A percentile compares a stretch with the other conserved stretches of the same genome.
Conservation (phyloP, 768 basidiomycete genomes). For the Xerocomus brunneocitrinus region DNA sequence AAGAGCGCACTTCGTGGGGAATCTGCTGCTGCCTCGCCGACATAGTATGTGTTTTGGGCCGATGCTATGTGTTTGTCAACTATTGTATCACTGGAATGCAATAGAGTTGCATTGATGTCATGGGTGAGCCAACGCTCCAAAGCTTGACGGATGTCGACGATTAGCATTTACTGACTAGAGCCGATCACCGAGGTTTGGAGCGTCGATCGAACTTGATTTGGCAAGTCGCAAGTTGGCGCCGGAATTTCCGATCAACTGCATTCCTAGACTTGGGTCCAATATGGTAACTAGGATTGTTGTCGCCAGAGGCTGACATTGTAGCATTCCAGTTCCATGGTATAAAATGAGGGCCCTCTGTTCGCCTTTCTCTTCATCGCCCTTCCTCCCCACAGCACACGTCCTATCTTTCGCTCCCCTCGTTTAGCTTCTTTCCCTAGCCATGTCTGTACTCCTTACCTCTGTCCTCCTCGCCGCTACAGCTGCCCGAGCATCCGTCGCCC, state of each 20-base stretch:
- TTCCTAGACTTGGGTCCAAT: neutral
- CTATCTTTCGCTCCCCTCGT: slow-evolving; percentile 34
- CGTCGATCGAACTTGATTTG: slow-evolving; percentile 20
- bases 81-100: slow-evolving; percentile 13
- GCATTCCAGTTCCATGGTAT: slow-evolving; percentile 18
- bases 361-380: slow-evolving; percentile 6
- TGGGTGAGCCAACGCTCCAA: neutral
- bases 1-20: slow-evolving; percentile 38
- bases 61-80: slow-evolving; percentile 12
- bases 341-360: slow-evolving; percentile 18
- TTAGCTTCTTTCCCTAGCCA: slow-evolving; percentile 32
- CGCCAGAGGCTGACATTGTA: slow-evolving; percentile 26
- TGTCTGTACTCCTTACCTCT: slow-evolving; percentile 22
- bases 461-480: slow-evolving; percentile 22
- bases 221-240: neutral
- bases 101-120: neutral
- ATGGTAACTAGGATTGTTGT: slow-evolving; percentile 17
- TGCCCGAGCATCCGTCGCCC: slow-evolving; percentile 18
- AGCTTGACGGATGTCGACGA: neutral
- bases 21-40: slow-evolving; percentile 21
- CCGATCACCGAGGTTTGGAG: slow-evolving; percentile 11
- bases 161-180: neutral
- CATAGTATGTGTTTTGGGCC: slow-evolving; percentile 21
- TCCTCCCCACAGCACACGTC: slow-evolving; percentile 11
- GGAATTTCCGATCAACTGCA: slow-evolving; percentile 1